Evolutionary conservation across 2,329 filamentous ascomycete genomes (phyloP).

Genomic region (Ceratocystis eucalypticola): DNA sequence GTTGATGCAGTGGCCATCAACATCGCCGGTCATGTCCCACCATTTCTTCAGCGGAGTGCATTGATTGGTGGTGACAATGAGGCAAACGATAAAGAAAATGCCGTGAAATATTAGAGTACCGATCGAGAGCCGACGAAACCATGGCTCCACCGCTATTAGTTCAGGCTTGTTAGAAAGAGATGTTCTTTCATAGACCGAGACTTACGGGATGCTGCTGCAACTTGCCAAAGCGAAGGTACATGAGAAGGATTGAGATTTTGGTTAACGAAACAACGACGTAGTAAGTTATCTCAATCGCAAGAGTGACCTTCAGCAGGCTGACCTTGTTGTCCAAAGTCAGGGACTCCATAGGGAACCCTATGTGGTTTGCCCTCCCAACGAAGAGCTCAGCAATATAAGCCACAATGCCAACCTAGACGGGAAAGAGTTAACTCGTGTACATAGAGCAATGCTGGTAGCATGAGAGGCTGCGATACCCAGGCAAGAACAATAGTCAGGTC

Average conservation of each 20-base stretch:
- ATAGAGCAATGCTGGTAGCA: background rate
- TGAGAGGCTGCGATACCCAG: slow-evolving; percentile 14
- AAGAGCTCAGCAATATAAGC: slow-evolving; percentile 22
- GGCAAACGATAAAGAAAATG: slow-evolving; percentile 31
- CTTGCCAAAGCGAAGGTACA: slow-evolving; percentile 34
- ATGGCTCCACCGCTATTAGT: slow-evolving; percentile 9
- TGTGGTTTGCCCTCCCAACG: slow-evolving; percentile 20
- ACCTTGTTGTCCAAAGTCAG: slow-evolving; percentile 21
- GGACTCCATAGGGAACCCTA: slow-evolving; percentile 20
- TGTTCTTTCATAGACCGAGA: background rate
- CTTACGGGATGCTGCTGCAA: background rate
- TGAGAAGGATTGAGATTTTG: slow-evolving; percentile 34
- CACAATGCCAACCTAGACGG: slow-evolving; percentile 7
- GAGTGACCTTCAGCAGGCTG: slow-evolving; percentile 22
- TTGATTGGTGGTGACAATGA: slow-evolving; percentile 30
- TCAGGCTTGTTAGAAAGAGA: background rate
- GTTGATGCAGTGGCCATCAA: slow-evolving; percentile 30
- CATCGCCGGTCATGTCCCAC: slow-evolving; percentile 29
- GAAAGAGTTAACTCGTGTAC: background rate
- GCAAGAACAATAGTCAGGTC: slow-evolving; percentile 21
- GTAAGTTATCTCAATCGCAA: slow-evolving; percentile 32
- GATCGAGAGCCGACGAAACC: slow-evolving; percentile 21
- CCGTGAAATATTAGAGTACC: slow-evolving; percentile 29
- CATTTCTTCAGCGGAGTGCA: slow-evolving; percentile 31
- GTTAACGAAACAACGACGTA: slow-evolving; percentile 29